Conservation (phyloP, 2,329 filamentous ascomycete genomes). For the Fusarium chaquense region DNA sequence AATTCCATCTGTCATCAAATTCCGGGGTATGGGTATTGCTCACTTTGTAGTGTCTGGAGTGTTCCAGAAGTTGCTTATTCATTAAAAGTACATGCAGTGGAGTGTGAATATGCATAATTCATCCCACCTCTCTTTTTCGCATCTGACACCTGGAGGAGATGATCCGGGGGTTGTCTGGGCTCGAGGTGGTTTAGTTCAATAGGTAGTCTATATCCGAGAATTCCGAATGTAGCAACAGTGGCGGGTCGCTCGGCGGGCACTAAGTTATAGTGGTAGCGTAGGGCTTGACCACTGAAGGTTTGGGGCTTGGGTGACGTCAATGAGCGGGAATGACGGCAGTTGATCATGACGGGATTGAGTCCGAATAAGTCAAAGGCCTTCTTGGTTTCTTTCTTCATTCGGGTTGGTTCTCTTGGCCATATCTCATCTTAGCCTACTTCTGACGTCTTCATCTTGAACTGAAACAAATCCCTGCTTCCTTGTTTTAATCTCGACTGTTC, state of each 20-base stretch:
- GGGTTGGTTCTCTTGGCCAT: slow-evolving; percentile 14
- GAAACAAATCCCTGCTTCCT: slow-evolving; percentile 8
- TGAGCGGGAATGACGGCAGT: slow-evolving; percentile 37
- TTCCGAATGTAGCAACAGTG: slow-evolving; percentile 9
- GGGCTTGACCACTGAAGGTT: slow-evolving; percentile 13
- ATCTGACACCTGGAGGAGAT: neutral
- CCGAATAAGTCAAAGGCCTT: slow-evolving; percentile 9
- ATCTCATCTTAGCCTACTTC: slow-evolving; percentile 20
- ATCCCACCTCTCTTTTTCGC: neutral
- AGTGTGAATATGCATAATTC: slow-evolving; percentile 13
- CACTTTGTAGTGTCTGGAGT: slow-evolving; percentile 1
- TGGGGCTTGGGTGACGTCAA: slow-evolving; percentile 35
- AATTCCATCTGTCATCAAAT: slow-evolving; percentile 19
- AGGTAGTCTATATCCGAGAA: slow-evolving; percentile 16
- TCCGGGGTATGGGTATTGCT: neutral
- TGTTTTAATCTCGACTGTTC: slow-evolving; percentile 12
- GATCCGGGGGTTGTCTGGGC: slow-evolving; percentile 2
- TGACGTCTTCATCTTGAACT: slow-evolving; percentile 36
- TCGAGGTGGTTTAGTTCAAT: neutral
- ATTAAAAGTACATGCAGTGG: neutral
- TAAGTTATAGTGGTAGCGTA: slow-evolving; percentile 26
- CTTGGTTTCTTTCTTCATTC: slow-evolving; percentile 25
- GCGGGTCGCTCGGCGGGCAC: slow-evolving; percentile 4
- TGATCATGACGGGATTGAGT: slow-evolving; percentile 31
- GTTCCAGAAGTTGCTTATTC: slow-evolving; percentile 26